These are phyloP conservation scores for Chaetomium strumarium DNA, from an alignment of 2,329 filamentous ascomycete species.

Conservation along the genomic window DNA sequence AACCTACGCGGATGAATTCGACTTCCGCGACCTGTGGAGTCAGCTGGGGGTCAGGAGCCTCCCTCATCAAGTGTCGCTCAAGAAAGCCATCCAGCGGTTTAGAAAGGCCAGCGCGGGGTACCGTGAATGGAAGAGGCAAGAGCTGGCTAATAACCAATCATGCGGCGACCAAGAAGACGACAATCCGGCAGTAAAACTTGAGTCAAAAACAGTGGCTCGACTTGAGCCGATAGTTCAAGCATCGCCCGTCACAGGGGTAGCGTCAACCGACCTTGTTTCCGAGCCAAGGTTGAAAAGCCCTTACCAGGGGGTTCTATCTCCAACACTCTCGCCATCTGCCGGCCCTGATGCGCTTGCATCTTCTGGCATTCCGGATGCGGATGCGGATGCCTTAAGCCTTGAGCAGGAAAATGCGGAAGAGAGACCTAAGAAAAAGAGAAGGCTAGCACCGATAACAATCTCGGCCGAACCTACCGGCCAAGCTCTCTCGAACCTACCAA, in stretches of 20 bases:
- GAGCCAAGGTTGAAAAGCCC: neutral
- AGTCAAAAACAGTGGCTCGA: slow-evolving; percentile 12
- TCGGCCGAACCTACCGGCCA: slow-evolving; percentile 9
- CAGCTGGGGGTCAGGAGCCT: slow-evolving; percentile 53
- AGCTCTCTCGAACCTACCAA: slow-evolving; percentile 1
- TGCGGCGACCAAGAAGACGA: slow-evolving; percentile 19
- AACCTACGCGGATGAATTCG: slow-evolving; percentile 45
- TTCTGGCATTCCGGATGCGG: neutral
- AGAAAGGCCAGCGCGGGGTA: slow-evolving; percentile 48
- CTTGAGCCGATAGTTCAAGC: neutral
- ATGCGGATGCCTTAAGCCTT: no score
- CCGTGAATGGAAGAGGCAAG: slow-evolving; percentile 28
- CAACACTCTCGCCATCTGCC: slow-evolving; percentile 9
- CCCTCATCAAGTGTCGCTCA: slow-evolving; percentile 53
- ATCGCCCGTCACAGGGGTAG: neutral
- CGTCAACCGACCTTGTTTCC: neutral
- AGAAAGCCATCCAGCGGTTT: slow-evolving; percentile 52
- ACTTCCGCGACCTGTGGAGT: slow-evolving; percentile 41
- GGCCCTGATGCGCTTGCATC: neutral
- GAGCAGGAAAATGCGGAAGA: slow-evolving; percentile 4
- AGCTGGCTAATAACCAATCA: slow-evolving; percentile 1
- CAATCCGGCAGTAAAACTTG: no score
- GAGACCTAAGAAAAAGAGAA: slow-evolving; percentile 27
- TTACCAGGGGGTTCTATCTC: slow-evolving; percentile 14
- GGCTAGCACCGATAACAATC: slow-evolving; percentile 25